These are phyloP conservation scores for Chionographis japonica DNA, from an alignment of 106 monocot species.

Conservation along the genomic window DNA sequence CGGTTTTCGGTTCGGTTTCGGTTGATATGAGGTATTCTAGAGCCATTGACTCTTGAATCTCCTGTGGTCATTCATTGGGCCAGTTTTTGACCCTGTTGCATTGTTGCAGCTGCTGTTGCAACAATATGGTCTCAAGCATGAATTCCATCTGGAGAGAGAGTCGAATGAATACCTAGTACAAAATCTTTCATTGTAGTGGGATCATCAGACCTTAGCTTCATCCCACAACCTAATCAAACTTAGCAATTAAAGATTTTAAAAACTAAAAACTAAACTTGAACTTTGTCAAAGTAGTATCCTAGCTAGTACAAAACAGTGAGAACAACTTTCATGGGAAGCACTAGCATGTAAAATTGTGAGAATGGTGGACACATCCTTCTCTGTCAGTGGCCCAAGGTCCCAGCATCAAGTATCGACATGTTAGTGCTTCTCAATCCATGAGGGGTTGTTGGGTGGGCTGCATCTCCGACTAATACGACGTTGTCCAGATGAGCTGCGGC, in stretches of 20 bases:
- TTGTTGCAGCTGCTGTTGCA: too few relatives aligned
- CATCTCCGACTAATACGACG: slow-evolving; percentile 80
- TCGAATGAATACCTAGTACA: slow-evolving; percentile 42
- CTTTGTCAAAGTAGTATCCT: not conserved
- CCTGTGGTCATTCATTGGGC: slow-evolving; percentile 35
- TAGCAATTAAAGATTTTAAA: not conserved
- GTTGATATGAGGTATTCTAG: too few relatives aligned
- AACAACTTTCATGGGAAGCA: not conserved
- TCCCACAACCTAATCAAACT: slow-evolving; percentile 72
- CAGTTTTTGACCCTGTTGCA: too few relatives aligned
- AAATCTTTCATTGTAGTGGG: slow-evolving; percentile 92
- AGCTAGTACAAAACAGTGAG: not conserved
- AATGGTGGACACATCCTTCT: slow-evolving; percentile 79
- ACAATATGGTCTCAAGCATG: slow-evolving; percentile 95
- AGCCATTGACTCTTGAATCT: too few relatives aligned
- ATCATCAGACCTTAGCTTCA: slow-evolving; percentile 85
- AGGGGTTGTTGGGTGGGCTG: slow-evolving; percentile 85
- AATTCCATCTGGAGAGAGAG: slow-evolving; percentile 82
- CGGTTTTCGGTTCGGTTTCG: too few relatives aligned
- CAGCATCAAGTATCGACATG: slow-evolving; percentile 76
- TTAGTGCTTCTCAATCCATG: slow-evolving; percentile 88
- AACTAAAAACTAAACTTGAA: not conserved
- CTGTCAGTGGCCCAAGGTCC: slow-evolving; percentile 56
- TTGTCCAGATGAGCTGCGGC: slow-evolving; percentile 49
- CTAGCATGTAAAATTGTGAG: slow-evolving; percentile 76